These are phyloP conservation scores for Monilinia vaccinii-corymbosi DNA, from an alignment of 2,329 filamentous ascomycete genomes.

Conservation along the genomic window DNA sequence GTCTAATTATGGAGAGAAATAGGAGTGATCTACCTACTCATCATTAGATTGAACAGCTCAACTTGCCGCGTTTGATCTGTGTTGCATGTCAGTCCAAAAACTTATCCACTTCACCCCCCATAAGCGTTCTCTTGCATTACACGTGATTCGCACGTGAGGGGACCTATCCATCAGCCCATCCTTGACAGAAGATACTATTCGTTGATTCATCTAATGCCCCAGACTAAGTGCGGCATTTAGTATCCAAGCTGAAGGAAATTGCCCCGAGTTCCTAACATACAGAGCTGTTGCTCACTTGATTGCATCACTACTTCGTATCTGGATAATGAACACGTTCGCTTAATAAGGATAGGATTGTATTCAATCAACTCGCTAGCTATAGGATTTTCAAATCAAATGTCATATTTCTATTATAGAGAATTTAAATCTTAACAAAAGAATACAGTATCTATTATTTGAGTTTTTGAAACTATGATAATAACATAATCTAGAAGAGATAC, in stretches of 20 bases:
- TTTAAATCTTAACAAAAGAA: no score
- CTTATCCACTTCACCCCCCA: background rate
- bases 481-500: no score
- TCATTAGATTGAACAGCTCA: conserved; percentile 1
- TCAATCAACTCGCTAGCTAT: no score
- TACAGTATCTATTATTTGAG: no score
- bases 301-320: no score
- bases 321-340: no score
- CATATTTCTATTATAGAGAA: no score
- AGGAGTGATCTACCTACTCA: background rate
- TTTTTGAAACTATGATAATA: no score
- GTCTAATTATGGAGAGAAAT: background rate
- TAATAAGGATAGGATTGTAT: no score
- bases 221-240: background rate
- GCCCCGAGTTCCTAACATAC: background rate
- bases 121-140: background rate
- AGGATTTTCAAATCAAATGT: no score
- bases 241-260: background rate
- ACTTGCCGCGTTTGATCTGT: background rate
- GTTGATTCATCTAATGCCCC: background rate
- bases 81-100: background rate
- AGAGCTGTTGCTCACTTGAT: no score
- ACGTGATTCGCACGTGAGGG: background rate
- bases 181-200: background rate
- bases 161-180: background rate